Evolutionary conservation across 495 filamentous ascomycete genomes (phyloP).

Genomic region (Aspergillus taichungensis): DNA sequence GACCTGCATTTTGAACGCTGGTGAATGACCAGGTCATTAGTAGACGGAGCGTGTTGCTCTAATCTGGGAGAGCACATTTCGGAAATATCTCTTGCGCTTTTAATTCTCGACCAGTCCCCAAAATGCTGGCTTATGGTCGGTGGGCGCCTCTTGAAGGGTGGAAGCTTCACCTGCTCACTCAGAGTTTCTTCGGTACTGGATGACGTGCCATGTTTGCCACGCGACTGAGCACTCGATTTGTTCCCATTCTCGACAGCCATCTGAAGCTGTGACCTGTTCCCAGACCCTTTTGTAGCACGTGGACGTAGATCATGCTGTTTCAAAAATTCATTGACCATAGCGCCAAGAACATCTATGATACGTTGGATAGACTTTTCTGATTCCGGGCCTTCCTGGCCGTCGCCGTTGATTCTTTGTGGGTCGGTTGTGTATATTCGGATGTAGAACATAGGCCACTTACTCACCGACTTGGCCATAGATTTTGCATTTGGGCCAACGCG

Average conservation of each 20-base stretch:
- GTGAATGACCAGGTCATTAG: too few relatives aligned
- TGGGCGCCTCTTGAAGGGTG: conserved; percentile 19
- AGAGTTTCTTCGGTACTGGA: conserved; percentile 20
- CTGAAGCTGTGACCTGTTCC: background rate
- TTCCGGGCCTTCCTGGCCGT: conserved; percentile 23
- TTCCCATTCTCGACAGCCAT: background rate
- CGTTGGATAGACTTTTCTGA: conserved; percentile 38
- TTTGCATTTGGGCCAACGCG: conserved; percentile 23
- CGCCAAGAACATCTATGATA: conserved; percentile 52
- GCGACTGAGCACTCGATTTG: background rate
- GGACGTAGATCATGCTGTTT: conserved; percentile 58
- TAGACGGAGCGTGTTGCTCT: background rate
- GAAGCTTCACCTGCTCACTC: conserved; percentile 22
- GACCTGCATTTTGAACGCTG: too few relatives aligned
- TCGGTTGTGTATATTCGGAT: conserved; percentile 50
- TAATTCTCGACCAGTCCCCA: conserved; percentile 58
- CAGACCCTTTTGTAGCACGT: conserved; percentile 15
- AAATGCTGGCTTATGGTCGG: conserved; percentile 31
- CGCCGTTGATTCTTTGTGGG: conserved; percentile 6
- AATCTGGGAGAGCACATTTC: background rate
- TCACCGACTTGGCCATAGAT: conserved; percentile 53
- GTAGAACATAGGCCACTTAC: conserved; percentile 89
- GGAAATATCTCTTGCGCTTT: conserved; percentile 40
- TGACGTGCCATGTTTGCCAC: background rate
- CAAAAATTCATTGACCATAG: conserved; percentile 58